Conservation (phyloP, 2,329 filamentous ascomycete species). For the Pyrenochaeta sp. region DNA sequence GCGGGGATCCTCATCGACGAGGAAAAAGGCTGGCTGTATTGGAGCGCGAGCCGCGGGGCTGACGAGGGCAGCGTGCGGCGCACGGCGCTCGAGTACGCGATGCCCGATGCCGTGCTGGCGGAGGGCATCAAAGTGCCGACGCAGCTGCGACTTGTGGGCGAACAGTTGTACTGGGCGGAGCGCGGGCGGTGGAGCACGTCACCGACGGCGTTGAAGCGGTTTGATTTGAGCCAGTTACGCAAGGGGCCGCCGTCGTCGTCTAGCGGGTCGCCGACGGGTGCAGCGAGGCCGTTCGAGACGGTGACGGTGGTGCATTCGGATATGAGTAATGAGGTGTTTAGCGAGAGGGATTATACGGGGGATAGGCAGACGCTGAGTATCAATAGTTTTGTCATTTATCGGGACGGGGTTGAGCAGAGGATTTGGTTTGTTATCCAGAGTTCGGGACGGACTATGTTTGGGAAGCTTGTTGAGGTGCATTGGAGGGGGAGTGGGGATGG, state of each 20-base stretch:
- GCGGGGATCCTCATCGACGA: constrained; percentile 15
- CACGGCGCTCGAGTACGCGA: not conserved
- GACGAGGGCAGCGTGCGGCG: constrained; percentile 17
- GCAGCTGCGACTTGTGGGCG: constrained; percentile 11
- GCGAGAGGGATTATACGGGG: constrained; percentile 12
- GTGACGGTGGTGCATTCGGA: constrained; percentile 11
- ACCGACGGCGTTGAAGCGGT: constrained; percentile 11
- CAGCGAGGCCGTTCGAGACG: not conserved
- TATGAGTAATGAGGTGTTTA: constrained; percentile 11
- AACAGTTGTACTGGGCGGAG: constrained; percentile 14
- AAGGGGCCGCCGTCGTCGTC: not conserved
- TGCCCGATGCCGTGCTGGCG: constrained; percentile 8
- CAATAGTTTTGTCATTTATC: constrained; percentile 13
- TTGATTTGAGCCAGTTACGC: constrained; percentile 3
- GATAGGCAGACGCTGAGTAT: constrained; percentile 15
- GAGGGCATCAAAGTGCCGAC: constrained; percentile 14
- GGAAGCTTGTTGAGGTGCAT: constrained; percentile 15
- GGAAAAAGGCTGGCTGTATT: constrained; percentile 18
- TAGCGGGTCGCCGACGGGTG: not conserved
- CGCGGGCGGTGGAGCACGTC: constrained; percentile 12
- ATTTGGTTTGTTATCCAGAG: constrained; percentile 16
- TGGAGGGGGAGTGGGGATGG: constrained; percentile 6
- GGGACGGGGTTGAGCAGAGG: constrained; percentile 1
- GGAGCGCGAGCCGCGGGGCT: constrained; percentile 10
- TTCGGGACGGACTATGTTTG: constrained; percentile 13